Conservation (phyloP, 2,329 filamentous ascomycete genomes). For the Claviceps humidiphila region DNA sequence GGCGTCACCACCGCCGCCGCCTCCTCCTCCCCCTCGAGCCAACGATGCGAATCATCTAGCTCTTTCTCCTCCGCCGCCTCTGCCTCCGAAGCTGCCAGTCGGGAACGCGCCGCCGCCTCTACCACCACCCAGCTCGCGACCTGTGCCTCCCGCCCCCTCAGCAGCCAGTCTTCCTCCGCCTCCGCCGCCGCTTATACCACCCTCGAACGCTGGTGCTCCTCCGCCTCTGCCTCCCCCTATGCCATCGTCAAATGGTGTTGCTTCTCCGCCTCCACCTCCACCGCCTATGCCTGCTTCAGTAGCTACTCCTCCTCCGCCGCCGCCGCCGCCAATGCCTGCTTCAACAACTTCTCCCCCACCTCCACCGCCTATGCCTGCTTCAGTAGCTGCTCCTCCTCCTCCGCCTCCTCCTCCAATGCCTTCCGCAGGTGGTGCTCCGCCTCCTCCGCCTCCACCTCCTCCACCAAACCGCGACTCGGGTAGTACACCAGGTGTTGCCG, state of each 20-base stretch:
- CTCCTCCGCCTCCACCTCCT: slow-evolving; percentile 36
- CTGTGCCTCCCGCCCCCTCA: slow-evolving; percentile 39
- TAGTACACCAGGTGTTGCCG: slow-evolving; percentile 40
- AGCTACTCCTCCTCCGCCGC: slow-evolving; percentile 12
- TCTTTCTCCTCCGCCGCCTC: slow-evolving; percentile 28
- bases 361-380: slow-evolving; percentile 18
- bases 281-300: slow-evolving; percentile 29
- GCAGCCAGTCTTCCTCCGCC: slow-evolving; percentile 25
- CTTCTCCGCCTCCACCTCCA: slow-evolving; percentile 24
- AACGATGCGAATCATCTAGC: slow-evolving; percentile 16
- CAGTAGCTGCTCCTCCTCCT: slow-evolving; percentile 21
- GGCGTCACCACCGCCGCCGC: slow-evolving; percentile 48
- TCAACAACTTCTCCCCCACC: slow-evolving; percentile 25
- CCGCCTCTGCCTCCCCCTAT: slow-evolving; percentile 14
- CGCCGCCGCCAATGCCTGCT: slow-evolving; percentile 14
- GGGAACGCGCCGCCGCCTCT: slow-evolving; percentile 33
- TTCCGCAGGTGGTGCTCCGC: slow-evolving; percentile 16
- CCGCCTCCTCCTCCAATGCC: slow-evolving; percentile 25
- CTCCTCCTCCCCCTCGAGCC: slow-evolving; percentile 36
- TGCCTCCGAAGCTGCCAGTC: slow-evolving; percentile 35
- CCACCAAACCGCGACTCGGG: slow-evolving; percentile 46
- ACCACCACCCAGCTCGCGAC: slow-evolving; percentile 38
- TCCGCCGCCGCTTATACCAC: slow-evolving; percentile 19
- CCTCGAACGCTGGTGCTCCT: slow-evolving; percentile 6
- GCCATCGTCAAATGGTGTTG: neutral